These are phyloP conservation scores for Xylariaceae sp. DNA, from an alignment of 2,329 filamentous ascomycete species.

Conservation along the genomic window DNA sequence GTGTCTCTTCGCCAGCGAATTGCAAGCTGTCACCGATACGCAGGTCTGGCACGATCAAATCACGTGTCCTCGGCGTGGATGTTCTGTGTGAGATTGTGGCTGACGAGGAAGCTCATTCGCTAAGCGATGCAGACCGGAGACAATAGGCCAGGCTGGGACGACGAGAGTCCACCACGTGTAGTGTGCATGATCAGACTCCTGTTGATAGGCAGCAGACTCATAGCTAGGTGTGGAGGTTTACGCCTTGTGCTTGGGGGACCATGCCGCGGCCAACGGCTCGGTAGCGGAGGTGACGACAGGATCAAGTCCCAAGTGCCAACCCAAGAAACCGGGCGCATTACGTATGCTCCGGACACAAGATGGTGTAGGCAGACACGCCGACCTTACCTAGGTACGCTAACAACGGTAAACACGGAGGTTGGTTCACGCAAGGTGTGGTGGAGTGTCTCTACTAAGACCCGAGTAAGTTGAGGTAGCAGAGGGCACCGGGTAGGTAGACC, in stretches of 20 bases:
- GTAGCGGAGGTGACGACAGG: neutral
- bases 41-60: conserved; percentile 1
- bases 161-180: conserved; percentile 14
- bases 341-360: neutral
- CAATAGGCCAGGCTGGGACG: conserved; percentile 8
- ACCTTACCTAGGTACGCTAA: neutral
- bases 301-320: neutral
- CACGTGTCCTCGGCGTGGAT: conserved; percentile 10
- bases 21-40: neutral
- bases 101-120: conserved; percentile 7
- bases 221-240: neutral
- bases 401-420: neutral
- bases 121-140: conserved; percentile 10
- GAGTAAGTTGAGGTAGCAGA: no score
- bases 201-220: neutral
- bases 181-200: conserved; percentile 4
- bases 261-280: neutral
- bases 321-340: neutral
- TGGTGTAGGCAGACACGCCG: neutral
- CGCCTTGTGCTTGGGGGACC: conserved; percentile 4
- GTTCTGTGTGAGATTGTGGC: conserved; percentile 10
- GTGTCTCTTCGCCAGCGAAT: neutral
- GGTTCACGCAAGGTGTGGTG: neutral
- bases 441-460: neutral
- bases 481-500: neutral